These are phyloP conservation scores for Aethionema arabicum DNA, from an alignment of 345 rosid species.

Conservation along the genomic window DNA sequence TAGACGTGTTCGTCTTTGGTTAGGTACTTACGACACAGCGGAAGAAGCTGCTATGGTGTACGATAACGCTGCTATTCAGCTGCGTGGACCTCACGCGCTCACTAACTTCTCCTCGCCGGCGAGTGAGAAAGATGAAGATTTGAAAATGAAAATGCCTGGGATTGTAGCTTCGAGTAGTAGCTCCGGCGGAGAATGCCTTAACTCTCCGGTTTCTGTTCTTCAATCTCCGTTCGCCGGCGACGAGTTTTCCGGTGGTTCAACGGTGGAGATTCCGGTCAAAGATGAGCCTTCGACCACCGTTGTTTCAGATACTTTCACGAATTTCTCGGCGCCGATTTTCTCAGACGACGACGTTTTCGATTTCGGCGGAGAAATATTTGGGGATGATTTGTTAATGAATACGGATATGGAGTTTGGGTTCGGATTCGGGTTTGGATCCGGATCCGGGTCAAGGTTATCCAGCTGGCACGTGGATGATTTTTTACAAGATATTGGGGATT, in stretches of 20 bases:
- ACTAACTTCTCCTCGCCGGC: slow-evolving; percentile 57
- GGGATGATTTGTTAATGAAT: slow-evolving; percentile 32
- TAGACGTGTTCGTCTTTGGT: slow-evolving; percentile 78
- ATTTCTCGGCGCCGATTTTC: slow-evolving; percentile 33
- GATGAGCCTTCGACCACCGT: slow-evolving; percentile 19
- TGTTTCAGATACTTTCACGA: slow-evolving; percentile 42
- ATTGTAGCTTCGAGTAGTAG: not conserved
- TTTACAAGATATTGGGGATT: slow-evolving; percentile 76
- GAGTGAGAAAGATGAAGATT: not conserved
- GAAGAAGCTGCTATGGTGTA: slow-evolving; percentile 95
- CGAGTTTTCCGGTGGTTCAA: slow-evolving; percentile 22
- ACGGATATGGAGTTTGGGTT: slow-evolving; percentile 8
- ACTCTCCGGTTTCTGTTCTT: slow-evolving; percentile 83
- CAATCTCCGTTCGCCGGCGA: slow-evolving; percentile 50
- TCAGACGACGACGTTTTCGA: too few species aligned
- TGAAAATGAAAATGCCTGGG: not conserved
- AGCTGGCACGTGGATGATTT: slow-evolving; percentile 48
- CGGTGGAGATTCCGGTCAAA: not conserved
- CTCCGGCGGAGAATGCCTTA: slow-evolving; percentile 34
- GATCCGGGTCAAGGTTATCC: slow-evolving; percentile 48
- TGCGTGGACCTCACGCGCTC: slow-evolving; percentile 87
- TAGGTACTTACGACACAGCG: slow-evolving; percentile 88
- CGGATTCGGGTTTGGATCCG: slow-evolving; percentile 48
- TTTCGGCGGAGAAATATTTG: slow-evolving; percentile 41
- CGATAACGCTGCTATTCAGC: slow-evolving; percentile 88